Evolutionary conservation across 352 stramenopile species (phyloP), one percentile per base, ranked within the genome.

Genomic region (Phytophthora pluvialis): DNA sequence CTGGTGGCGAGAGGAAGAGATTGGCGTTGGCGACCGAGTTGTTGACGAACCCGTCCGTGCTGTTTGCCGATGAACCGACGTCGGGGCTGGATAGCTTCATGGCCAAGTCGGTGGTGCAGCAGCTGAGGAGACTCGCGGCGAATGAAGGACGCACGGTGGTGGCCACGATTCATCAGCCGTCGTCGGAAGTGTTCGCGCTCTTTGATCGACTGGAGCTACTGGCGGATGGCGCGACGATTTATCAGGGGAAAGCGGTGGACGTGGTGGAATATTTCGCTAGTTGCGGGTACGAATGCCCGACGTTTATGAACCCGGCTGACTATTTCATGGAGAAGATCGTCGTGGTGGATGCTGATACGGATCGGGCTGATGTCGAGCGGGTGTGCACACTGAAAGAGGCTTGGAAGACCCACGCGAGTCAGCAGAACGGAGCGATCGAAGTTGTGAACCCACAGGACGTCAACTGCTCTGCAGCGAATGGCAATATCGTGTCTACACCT

Each of bases 21-120:
- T 67, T 96, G 32, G 82, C 81, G 29, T 77, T 96, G 47, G 88
- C 75, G 6, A 93, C 88, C 11, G 88, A 95, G 62, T 53, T 96
- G 5, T 46, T 96, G 11, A 87, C 73, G 10, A 83, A 92, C 53
- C 82, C 85, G 32, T 81, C 84, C 15, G 53, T 91, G 11, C 49
- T 96, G 15, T 95, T 95, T 56, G 78, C 91, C 31, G 89, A 97
- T 60, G 89, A 97, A 71, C 85, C 84, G 10, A 93, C 84, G 18
- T 83, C 70, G 1, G 89, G 77, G 0, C 16, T 86, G 4, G 77
- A 86, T 58, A 75, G 72, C 58, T 81, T 79, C 58, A 86, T 86
- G 77, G 72, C 75, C 47, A 78, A 86, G 64, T 69, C 64, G 8
- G 79, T 88, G 4, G 67, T 88, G 45, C 63, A 69, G 28, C 72